Percentiles rank a stretch among this genome's conserved stretches.
phyloP scores from a whole-genome alignment of 2,329 filamentous ascomycete species.

The Colletotrichum magnum region DNA sequence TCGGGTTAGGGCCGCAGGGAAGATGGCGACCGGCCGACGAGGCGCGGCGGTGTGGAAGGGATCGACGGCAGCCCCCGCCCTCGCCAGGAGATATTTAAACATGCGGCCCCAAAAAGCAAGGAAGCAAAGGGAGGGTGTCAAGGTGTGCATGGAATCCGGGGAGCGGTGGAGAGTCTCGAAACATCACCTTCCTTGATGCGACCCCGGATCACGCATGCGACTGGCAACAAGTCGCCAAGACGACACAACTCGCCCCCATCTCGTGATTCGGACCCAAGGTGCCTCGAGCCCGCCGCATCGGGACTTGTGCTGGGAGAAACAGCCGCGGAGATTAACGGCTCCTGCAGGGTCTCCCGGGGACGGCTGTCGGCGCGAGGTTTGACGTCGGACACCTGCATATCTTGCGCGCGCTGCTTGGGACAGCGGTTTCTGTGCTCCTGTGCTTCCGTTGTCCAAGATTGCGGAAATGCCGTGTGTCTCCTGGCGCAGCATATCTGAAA shows the following conservation, averaged over 20 bases:
- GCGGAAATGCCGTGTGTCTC: conserved; percentile 28
- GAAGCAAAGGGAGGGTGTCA: neutral
- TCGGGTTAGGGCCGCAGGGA: neutral
- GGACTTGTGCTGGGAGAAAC: conserved; percentile 2
- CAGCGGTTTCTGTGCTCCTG: conserved; percentile 3
- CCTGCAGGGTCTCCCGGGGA: conserved; percentile 31
- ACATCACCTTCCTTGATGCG: neutral
- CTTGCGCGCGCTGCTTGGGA: neutral
- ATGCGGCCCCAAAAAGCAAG: neutral
- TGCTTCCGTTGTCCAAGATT: conserved; percentile 3
- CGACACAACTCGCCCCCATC: neutral
- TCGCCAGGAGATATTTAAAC: neutral
- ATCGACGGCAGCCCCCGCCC: neutral
- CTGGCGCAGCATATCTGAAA: conserved; percentile 22
- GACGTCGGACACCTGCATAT: conserved; percentile 35
- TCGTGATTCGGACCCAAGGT: neutral
- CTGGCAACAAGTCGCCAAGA: conserved; percentile 10
- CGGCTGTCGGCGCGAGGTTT: conserved; percentile 30
- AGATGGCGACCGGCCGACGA: neutral
- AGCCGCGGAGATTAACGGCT: conserved; percentile 29
- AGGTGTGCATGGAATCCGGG: neutral
- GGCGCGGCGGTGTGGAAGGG: neutral
- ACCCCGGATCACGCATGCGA: neutral
- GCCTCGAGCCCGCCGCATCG: conserved; percentile 2
- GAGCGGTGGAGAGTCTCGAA: neutral